These are phyloP conservation scores for Botrytis elliptica DNA, from an alignment of 2,329 filamentous ascomycete species.

Conservation along the genomic window DNA sequence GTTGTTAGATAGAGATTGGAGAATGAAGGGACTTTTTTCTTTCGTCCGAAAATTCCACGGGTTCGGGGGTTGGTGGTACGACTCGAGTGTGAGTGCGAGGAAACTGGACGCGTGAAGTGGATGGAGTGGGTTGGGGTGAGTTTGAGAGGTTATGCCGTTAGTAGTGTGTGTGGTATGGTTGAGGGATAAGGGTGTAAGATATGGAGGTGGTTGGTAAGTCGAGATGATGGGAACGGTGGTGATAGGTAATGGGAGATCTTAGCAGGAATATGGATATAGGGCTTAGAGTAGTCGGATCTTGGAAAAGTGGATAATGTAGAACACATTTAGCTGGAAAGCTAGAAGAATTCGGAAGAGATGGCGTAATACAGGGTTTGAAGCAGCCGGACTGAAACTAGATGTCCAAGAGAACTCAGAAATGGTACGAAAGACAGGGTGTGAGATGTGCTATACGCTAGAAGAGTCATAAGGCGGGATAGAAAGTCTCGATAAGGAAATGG, in stretches of 20 bases:
- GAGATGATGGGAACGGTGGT: background rate
- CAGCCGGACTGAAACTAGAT: background rate
- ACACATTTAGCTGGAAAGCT: constrained; percentile 13
- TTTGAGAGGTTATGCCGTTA: background rate
- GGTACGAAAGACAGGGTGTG: background rate
- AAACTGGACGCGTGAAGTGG: background rate
- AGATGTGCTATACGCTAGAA: background rate
- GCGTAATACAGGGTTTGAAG: background rate
- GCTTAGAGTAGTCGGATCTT: background rate
- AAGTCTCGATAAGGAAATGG: background rate
- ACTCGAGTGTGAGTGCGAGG: background rate
- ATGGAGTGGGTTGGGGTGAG: background rate
- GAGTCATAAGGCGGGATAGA: background rate
- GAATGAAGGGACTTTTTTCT: background rate
- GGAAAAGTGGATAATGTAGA: background rate
- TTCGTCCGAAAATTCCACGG: background rate
- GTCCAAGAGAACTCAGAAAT: background rate
- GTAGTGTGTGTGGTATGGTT: background rate
- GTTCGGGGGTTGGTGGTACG: background rate
- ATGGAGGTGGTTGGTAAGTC: background rate
- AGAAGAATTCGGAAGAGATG: background rate
- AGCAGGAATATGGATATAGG: constrained; percentile 34
- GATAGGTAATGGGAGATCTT: background rate
- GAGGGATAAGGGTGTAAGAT: background rate
- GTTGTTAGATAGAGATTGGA: background rate